Percentiles rank a stretch among this genome's conserved stretches.
Conservation (phyloP, 345 rosid species). For the Isatis tinctoria region DNA sequence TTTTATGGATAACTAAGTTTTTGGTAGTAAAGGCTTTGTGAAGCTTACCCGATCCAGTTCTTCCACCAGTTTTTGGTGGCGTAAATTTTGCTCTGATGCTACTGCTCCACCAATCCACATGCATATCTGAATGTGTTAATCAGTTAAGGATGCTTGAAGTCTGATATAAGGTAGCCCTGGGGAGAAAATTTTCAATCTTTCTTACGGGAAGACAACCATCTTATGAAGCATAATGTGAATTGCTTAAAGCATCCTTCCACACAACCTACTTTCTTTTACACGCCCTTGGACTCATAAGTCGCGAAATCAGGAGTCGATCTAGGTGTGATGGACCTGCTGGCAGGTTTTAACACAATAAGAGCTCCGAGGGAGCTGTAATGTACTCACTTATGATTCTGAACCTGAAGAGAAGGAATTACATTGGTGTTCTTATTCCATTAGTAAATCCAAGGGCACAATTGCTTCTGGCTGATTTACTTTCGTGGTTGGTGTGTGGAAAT, state of each 20-base stretch:
- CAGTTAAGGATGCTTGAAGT: not conserved
- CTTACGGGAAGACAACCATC: not conserved
- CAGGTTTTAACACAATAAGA: not conserved
- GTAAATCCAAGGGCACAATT: not conserved
- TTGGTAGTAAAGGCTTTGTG: slow-evolving; percentile 19
- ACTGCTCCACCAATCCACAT: not conserved
- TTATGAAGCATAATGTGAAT: not conserved
- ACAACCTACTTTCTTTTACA: not conserved
- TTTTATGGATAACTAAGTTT: slow-evolving; percentile 20
- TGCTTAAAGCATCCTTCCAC: not conserved
- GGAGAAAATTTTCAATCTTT: not conserved
- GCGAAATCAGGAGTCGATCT: not conserved
- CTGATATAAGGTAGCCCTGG: not conserved
- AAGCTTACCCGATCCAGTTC: slow-evolving; percentile 5
- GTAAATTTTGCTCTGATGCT: not conserved
- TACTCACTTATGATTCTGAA: not conserved
- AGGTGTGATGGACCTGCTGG: not conserved
- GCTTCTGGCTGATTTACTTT: not conserved
- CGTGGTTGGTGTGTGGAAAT: not conserved
- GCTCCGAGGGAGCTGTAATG: not conserved
- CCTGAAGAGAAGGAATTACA: not conserved
- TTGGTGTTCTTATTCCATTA: not conserved
- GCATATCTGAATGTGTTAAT: not conserved
- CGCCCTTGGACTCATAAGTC: not conserved
- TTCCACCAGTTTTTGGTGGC: not conserved